Percentiles rank a stretch among this genome's conserved stretches.
These are phyloP conservation scores for Claviceps maximensis DNA, from an alignment of 2,329 filamentous ascomycete genomes.

Conservation along the genomic window DNA sequence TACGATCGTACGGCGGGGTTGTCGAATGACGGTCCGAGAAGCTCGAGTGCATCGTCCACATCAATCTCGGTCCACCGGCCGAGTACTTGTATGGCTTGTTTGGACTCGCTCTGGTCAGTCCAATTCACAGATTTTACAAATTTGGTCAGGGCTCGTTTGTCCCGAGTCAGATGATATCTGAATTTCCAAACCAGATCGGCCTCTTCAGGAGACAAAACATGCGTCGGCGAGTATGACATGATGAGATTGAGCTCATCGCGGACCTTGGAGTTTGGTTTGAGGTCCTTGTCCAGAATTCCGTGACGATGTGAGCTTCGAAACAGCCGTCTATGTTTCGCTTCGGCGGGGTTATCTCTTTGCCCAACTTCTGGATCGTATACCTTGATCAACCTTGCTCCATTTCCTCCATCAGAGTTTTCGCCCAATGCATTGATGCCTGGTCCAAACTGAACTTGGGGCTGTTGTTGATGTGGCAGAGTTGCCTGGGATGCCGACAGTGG, in stretches of 20 bases:
- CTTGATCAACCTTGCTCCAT: conserved; percentile 53
- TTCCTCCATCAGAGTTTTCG: conserved; percentile 31
- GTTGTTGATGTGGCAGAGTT: conserved; percentile 62
- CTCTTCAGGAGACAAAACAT: conserved; percentile 76
- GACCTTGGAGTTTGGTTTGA: conserved; percentile 92
- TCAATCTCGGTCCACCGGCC: conserved; percentile 95
- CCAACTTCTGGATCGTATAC: conserved; percentile 93
- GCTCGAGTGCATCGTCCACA: conserved; percentile 87
- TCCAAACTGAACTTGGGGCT: conserved; percentile 79
- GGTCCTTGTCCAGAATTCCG: conserved; percentile 84
- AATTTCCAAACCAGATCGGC: conserved; percentile 98
- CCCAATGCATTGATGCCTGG: conserved; percentile 69
- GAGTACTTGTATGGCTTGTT: conserved; percentile 80
- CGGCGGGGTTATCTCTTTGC: conserved; percentile 79
- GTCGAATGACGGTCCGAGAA: conserved; percentile 85
- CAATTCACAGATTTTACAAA: conserved; percentile 97
- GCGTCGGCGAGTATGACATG: conserved; percentile 84
- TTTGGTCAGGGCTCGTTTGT: conserved; percentile 88
- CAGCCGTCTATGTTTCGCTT: conserved; percentile 84
- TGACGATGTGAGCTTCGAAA: conserved; percentile 84
- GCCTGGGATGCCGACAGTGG: conserved; percentile 44
- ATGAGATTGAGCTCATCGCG: conserved; percentile 87
- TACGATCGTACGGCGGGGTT: conserved; percentile 82
- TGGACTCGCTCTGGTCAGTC: conserved; percentile 71
- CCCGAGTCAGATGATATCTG: conserved; percentile 80